Conservation (phyloP, 768 basidiomycete species). For the Serendipita sp. region DNA sequence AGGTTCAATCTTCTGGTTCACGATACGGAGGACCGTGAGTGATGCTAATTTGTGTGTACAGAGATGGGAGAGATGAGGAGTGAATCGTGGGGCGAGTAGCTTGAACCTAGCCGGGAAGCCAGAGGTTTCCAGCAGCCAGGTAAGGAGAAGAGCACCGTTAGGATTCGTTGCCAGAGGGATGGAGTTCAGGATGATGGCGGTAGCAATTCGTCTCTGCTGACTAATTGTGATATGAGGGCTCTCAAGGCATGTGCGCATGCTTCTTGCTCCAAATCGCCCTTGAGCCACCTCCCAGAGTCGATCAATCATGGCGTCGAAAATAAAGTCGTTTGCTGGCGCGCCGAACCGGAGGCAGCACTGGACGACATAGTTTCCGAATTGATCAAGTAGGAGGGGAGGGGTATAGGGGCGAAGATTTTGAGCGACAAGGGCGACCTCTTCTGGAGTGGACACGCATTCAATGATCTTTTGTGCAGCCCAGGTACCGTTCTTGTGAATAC, state of each 20-base stretch:
- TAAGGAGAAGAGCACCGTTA: constrained; percentile 87
- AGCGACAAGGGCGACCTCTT: constrained; percentile 72
- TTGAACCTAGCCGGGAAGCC: constrained; percentile 91
- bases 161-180: constrained; percentile 96
- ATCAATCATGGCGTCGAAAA: constrained; percentile 95
- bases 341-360: constrained; percentile 88
- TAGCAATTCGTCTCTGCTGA: constrained; percentile 82
- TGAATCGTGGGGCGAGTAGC: constrained; percentile 86
- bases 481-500: constrained; percentile 98
- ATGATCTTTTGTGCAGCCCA: constrained; percentile 99
- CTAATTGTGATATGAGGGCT: constrained; percentile 70
- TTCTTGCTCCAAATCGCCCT: constrained; percentile 92
- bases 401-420: constrained; percentile 80
- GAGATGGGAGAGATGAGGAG: constrained; percentile 87
- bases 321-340: constrained; percentile 79
- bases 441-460: constrained; percentile 75
- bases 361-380: constrained; percentile 86
- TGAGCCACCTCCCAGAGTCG: constrained; percentile 98
- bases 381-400: constrained; percentile 85
- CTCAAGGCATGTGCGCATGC: constrained; percentile 94
- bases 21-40: constrained; percentile 82
- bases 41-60: constrained; percentile 98
- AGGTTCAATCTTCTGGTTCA: constrained; percentile 90
- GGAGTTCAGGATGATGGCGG: constrained; percentile 88
- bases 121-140: constrained; percentile 93